phyloP scores from a whole-genome alignment of 768 basidiomycete genomes.

The Cyathus striatus region DNA sequence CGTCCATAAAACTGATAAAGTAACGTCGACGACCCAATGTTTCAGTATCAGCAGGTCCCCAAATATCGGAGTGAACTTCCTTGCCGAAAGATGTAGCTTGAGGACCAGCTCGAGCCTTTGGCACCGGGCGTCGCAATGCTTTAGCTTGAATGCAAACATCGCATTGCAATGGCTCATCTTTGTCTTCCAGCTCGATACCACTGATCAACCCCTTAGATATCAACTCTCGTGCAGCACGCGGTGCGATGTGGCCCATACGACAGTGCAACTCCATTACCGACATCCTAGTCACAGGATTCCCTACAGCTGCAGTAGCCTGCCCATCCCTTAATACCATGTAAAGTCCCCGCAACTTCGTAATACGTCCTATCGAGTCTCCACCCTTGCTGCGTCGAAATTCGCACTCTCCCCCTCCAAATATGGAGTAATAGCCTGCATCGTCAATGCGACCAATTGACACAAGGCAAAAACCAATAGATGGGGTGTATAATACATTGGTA shows the following conservation, averaged over 20 bases:
- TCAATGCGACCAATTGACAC: constrained; percentile 28
- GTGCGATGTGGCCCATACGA: constrained; percentile 16
- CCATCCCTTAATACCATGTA: too few relatives aligned
- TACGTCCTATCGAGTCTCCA: constrained; percentile 9
- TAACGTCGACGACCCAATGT: constrained; percentile 16
- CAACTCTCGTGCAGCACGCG: constrained; percentile 10
- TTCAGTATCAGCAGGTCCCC: constrained; percentile 25
- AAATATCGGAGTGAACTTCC: constrained; percentile 28
- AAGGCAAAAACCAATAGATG: constrained; percentile 30
- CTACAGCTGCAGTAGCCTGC: constrained; percentile 7
- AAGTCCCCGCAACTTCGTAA: constrained; percentile 9
- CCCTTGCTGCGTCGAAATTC: constrained; percentile 10
- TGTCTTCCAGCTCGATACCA: constrained; percentile 15
- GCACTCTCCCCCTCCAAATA: constrained; percentile 23
- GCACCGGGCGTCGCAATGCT: constrained; percentile 10
- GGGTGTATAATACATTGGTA: constrained; percentile 30
- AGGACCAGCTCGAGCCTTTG: constrained; percentile 6
- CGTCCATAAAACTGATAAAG: constrained; percentile 24
- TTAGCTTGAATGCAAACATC: constrained; percentile 26
- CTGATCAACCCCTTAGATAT: constrained; percentile 14
- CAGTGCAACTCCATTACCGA: constrained; percentile 18
- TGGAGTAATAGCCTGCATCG: constrained; percentile 16
- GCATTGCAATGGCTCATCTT: constrained; percentile 13
- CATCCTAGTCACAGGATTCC: constrained; percentile 5
- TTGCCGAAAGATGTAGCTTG: constrained; percentile 6